Evolutionary conservation across 2,329 filamentous ascomycete species (phyloP).

Genomic region (Ambrosiella cleistominuta): DNA sequence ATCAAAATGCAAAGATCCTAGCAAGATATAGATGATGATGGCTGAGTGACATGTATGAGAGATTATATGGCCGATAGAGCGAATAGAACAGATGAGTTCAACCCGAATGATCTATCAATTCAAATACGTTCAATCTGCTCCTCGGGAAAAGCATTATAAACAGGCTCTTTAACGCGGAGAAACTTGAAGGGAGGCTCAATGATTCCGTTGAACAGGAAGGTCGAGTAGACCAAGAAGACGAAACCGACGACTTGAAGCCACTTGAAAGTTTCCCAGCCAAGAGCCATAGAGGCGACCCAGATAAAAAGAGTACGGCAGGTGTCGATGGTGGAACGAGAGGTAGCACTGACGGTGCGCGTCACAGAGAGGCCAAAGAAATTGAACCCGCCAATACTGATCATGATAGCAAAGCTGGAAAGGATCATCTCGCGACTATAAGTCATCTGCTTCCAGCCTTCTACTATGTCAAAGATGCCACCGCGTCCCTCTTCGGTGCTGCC

Average conservation of each 20-base stretch:
- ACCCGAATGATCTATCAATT: background rate
- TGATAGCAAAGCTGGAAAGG: slow-evolving; percentile 70
- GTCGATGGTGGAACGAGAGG: slow-evolving; percentile 87
- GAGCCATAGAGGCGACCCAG: slow-evolving; percentile 81
- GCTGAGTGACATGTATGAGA: too few species aligned
- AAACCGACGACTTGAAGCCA: slow-evolving; percentile 89
- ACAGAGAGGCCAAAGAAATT: slow-evolving; percentile 97
- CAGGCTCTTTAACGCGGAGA: slow-evolving; percentile 37
- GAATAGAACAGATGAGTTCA: too few species aligned
- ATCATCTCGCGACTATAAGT: slow-evolving; percentile 52
- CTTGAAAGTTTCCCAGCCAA: slow-evolving; percentile 96
- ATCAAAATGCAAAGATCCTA: too few species aligned
- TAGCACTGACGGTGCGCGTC: slow-evolving; percentile 75
- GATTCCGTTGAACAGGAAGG: slow-evolving; percentile 89
- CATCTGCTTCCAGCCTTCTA: slow-evolving; percentile 71
- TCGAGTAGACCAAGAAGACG: slow-evolving; percentile 80
- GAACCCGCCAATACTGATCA: slow-evolving; percentile 96
- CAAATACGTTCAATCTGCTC: slow-evolving; percentile 60
- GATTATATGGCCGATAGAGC: too few species aligned
- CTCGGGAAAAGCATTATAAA: slow-evolving; percentile 56
- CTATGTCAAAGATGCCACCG: slow-evolving; percentile 78
- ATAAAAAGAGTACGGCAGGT: slow-evolving; percentile 96
- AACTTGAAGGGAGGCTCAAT: slow-evolving; percentile 63
- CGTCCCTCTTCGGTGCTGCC: slow-evolving; percentile 57
- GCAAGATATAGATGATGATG: too few species aligned